Percentiles rank a stretch among this genome's conserved stretches.
These are phyloP conservation scores for Blastobotrys buckinghamii DNA, from an alignment of 1,139 yeast genomes.

Conservation along the genomic window DNA sequence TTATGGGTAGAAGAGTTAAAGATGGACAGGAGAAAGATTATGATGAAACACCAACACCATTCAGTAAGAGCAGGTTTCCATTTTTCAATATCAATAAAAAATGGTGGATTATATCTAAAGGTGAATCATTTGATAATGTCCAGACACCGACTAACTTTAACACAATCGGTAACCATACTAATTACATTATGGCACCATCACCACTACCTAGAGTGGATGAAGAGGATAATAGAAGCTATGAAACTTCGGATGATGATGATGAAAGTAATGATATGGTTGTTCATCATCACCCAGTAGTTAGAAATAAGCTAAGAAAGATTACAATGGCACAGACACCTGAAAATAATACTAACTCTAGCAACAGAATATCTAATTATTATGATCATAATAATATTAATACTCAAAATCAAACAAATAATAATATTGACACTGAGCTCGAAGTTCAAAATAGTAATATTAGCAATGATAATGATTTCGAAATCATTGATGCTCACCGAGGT, in stretches of 20 bases:
- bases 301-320: neutral
- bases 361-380: no score
- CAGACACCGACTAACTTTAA: no score
- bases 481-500: neutral
- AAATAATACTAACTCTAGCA: no score
- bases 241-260: neutral
- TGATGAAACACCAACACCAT: neutral
- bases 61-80: neutral
- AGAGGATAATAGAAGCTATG: neutral
- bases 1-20: conserved; percentile 64
- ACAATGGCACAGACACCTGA: conserved; percentile 1
- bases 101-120: conserved; percentile 1
- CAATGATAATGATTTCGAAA: conserved; percentile 10
- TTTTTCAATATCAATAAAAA: neutral
- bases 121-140: neutral
- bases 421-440: no score
- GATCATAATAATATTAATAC: neutral
- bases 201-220: neutral
- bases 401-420: no score
- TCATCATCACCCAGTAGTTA: conserved; percentile 8
- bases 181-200: no score
- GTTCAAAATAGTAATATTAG: no score
- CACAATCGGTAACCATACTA: no score
- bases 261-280: neutral
- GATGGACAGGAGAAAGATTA: neutral